Base-by-base conservation (phyloP, 1,284 basidiomycete genomes). In the Polyporus tsugae region DNA sequence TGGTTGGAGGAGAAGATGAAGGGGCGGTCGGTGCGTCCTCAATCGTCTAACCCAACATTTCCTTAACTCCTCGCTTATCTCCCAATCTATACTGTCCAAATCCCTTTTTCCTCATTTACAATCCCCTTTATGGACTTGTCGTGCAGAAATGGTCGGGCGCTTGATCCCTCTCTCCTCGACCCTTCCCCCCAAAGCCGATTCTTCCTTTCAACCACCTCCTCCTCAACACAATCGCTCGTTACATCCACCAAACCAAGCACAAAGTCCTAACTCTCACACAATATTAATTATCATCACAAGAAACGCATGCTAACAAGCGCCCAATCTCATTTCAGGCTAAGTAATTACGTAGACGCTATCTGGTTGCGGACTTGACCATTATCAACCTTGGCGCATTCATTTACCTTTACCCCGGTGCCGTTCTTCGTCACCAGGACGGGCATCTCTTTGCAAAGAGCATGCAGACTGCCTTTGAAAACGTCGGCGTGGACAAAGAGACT, bases 1-100 rank as follows among this genome's bases (percentile, higher is more conserved):
- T 88, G 78, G 78, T 80, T 75, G 73, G 55, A 61, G 72, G 62
- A 62, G 65, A 70, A 73, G 71, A 78, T 76, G 78, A 73, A 61
- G 67, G 68, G 70, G 77, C 77, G 78, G 70, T 36, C 66, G 62
- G 59, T 59, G 70, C 68, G 65, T 68, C 55, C 58, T 35, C 22
- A 52, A 52, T 52, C 49, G 53, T n/a, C 64, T 49, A 53, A 53
- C 53, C 60, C 66, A 67, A 70, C 67, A 65, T 70, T 67, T 59
- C 41, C 62, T 53, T 36, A 69, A 64, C 58, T 46, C 60, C 25
- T 63, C 49, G 65, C 52, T 70, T 67, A 70, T 66, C 65, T 49
- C n/a, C n/a, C 57, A 62, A 64, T 66, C 62, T 66, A 70, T 38
- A n/a, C 57, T 58, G 57, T 58, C 57, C n/a, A 19, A 36, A 10